Conservation (phyloP, 2,329 filamentous ascomycete genomes). For the Penicillium sp. region DNA sequence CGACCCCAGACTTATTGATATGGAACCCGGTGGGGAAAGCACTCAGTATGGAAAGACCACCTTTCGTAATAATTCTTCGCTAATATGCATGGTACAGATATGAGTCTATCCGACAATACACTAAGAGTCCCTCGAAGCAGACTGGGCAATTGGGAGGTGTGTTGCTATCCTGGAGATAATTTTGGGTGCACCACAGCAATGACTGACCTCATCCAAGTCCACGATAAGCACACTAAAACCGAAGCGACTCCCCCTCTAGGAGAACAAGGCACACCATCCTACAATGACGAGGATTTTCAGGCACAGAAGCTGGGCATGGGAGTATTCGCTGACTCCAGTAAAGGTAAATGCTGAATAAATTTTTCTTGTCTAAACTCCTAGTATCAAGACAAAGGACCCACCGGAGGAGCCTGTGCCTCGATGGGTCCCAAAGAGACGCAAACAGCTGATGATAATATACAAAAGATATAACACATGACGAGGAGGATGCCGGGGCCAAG, state of each 20-base stretch:
- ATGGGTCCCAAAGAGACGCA: slow-evolving; percentile 17
- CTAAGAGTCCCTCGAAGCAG: slow-evolving; percentile 51
- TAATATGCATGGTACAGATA: slow-evolving; percentile 45
- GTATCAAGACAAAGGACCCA: slow-evolving; percentile 22
- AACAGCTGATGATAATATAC: slow-evolving; percentile 44
- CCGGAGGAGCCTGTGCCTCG: neutral
- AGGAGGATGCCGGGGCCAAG: slow-evolving; percentile 40
- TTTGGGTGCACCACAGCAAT: neutral
- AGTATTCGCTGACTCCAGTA: slow-evolving; percentile 43
- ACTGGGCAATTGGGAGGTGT: slow-evolving; percentile 58
- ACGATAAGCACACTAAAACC: slow-evolving; percentile 34
- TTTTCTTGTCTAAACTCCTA: slow-evolving; percentile 30
- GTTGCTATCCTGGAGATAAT: neutral
- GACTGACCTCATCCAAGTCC: slow-evolving; percentile 17
- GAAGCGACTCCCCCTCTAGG: slow-evolving; percentile 30
- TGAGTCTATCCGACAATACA: slow-evolving; percentile 55
- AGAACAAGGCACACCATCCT: slow-evolving; percentile 45
- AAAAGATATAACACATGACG: slow-evolving; percentile 37
- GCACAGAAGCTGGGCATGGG: slow-evolving; percentile 58
- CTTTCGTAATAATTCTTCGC: neutral
- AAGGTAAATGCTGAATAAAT: slow-evolving; percentile 32
- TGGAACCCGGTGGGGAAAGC: slow-evolving; percentile 58
- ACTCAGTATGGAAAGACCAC: slow-evolving; percentile 49
- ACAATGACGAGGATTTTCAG: slow-evolving; percentile 51
- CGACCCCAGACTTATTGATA: slow-evolving; percentile 55